phyloP scores from a whole-genome alignment of 1,284 basidiomycete species.

The Austroboletus rostrupii region DNA sequence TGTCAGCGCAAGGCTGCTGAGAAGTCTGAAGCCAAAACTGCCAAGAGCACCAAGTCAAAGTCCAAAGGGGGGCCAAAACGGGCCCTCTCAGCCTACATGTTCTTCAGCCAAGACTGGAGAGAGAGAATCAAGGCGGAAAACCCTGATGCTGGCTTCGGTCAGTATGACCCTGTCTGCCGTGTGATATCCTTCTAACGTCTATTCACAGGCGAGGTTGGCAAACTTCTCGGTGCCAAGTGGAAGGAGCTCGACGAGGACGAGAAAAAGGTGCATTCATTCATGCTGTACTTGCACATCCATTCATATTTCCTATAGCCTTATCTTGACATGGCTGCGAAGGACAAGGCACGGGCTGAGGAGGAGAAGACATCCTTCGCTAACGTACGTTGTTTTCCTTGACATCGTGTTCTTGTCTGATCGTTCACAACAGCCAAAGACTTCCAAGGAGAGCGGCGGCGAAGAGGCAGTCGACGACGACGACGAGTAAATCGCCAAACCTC shows the following conservation, averaged over 20 bases:
- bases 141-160: conserved; percentile 90
- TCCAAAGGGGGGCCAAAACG: conserved; percentile 66
- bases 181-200: conserved; percentile 8
- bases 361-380: conserved; percentile 79
- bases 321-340: conserved; percentile 78
- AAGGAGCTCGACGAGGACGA: conserved; percentile 81
- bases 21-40: conserved; percentile 58
- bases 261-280: conserved; percentile 63
- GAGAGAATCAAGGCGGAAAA: conserved; percentile 94
- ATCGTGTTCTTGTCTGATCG: neutral
- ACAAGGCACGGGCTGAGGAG: conserved; percentile 81
- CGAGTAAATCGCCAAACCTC: conserved; percentile 27
- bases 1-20: conserved; percentile 68
- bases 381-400: conserved; percentile 36
- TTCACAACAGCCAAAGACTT: conserved; percentile 21
- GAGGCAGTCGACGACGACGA: conserved; percentile 59
- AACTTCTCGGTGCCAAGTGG: conserved; percentile 86
- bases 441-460: conserved; percentile 57
- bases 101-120: conserved; percentile 95
- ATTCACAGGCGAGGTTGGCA: conserved; percentile 71
- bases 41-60: conserved; percentile 71
- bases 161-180: conserved; percentile 26
- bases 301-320: conserved; percentile 72
- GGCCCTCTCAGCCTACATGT: conserved; percentile 95
- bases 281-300: neutral